phyloP scores from a whole-genome alignment of 345 rosid species.

The Melastoma malabathricum region DNA sequence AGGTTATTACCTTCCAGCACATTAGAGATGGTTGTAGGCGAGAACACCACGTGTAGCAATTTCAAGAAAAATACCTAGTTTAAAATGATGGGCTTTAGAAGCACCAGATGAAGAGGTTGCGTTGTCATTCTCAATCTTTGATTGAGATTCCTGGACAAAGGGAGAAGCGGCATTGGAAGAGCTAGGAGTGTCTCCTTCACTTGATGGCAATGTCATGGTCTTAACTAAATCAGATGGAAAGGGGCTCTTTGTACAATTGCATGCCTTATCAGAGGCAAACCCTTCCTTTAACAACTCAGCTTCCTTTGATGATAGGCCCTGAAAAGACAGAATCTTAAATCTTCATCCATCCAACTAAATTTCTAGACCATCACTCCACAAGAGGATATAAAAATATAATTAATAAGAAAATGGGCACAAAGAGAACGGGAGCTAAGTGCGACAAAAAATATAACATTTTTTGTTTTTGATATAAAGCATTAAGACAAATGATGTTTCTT shows the following conservation, averaged over 20 bases:
- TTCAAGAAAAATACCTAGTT: conserved; percentile 36
- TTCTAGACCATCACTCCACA: background rate
- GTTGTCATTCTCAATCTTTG: conserved; percentile 40
- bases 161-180: conserved; percentile 34
- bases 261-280: conserved; percentile 37
- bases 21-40: background rate
- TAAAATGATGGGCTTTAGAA: conserved; percentile 38
- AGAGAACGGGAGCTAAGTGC: too few species aligned
- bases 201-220: conserved; percentile 24
- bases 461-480: too few species aligned
- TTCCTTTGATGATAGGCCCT: conserved; percentile 82
- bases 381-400: background rate
- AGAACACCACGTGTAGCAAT: conserved; percentile 1
- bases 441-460: too few species aligned
- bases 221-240: conserved; percentile 29
- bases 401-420: too few species aligned
- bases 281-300: conserved; percentile 63
- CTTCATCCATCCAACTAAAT: conserved; percentile 2
- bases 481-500: conserved; percentile 3
- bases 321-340: background rate
- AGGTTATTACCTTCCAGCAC: conserved; percentile 2
- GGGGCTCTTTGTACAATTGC: conserved; percentile 29
- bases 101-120: conserved; percentile 36
- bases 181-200: conserved; percentile 48
- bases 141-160: conserved; percentile 40